Evolutionary conservation across 2,329 filamentous ascomycete species (phyloP).

Genomic region (Dactylellina leptospora): DNA sequence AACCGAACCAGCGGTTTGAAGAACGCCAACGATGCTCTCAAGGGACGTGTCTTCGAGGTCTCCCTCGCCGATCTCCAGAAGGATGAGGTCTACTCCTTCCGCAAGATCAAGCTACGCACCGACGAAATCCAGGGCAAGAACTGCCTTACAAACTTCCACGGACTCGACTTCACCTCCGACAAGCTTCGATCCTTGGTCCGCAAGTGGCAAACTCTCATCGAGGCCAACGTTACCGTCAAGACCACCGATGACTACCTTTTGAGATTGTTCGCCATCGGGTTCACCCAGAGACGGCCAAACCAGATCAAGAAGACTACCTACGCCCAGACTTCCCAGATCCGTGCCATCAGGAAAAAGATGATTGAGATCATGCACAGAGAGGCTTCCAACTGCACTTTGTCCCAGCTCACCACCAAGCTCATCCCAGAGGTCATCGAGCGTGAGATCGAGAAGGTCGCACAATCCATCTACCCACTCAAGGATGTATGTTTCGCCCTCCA

Average conservation of each 20-base stretch:
- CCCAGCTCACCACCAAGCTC: constrained; percentile 97
- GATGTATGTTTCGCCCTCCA: constrained; percentile 73
- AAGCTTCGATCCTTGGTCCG: constrained; percentile 98
- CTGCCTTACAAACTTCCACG: constrained; percentile 99
- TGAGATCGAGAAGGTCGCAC: constrained; percentile 99
- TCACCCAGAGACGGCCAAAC: constrained; percentile 99
- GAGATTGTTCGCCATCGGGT: constrained; percentile 97
- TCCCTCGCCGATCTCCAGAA: constrained; percentile 99
- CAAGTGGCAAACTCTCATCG: constrained; percentile 99
- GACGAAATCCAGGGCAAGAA: constrained; percentile 99
- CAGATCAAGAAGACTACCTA: constrained; percentile 99
- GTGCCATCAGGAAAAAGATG: constrained; percentile 99
- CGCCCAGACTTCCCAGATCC: constrained; percentile 94
- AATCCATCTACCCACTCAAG: constrained; percentile 99
- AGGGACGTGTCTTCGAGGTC: constrained; percentile 98
- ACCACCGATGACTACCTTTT: constrained; percentile 99
- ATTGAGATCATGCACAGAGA: constrained; percentile 97
- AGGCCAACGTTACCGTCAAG: constrained; percentile 99
- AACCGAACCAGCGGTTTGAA: constrained; percentile 99
- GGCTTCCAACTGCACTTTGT: constrained; percentile 90
- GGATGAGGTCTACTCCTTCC: constrained; percentile 99
- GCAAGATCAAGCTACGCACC: constrained; percentile 98
- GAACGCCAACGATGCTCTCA: constrained; percentile 99
- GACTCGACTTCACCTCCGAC: constrained; percentile 99
- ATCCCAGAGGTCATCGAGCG: constrained; percentile 99